Base-by-base conservation (phyloP, 2,329 filamentous ascomycete species). In the Lecanicillium sp. region DNA sequence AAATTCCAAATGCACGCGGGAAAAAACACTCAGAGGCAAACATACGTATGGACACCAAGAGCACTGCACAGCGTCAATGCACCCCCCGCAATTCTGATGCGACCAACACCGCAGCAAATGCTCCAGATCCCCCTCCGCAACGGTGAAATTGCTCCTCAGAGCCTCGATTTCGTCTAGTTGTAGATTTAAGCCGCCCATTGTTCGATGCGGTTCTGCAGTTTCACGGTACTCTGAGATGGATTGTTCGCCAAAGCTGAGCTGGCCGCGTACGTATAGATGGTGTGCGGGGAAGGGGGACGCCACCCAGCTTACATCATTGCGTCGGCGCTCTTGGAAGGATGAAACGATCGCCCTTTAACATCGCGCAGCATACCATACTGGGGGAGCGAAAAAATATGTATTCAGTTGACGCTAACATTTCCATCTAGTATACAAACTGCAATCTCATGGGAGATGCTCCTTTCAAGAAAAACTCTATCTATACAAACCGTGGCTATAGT, bases 41-140 rank as follows among this genome's bases (percentile, higher is more conserved):
- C 65, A 37, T 59, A 74, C 71, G 50, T 66, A 71, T 14, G 71
- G 70, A 53, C 70, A 74, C 71, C 71, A 74, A 43, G 67, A 69
- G 46, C 71, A 74, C 36, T 61, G 54, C 4, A 60, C 45, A 15
- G 60, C 46, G 28, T 46, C 45, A 8, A 77, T 56, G 51, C 74
- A 78, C 9, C 54, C 50, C 10, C 54, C 53, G 47, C 72, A 77
- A 29, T 65, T 61, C 48, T 74, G 66, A 19, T 62, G 64, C 10
- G 55, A 52, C 74, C 72, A 78, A 53, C 72, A 77, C 36, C 67
- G 61, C 17, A 54, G 51, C 18, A 76, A 55, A 44, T 70, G 66
- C 11, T 61, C 59, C 28, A 64, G 54, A 17, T 59, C 46, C 14
- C 40, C 38, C 22, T 55, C 47, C 17, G 43, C 38, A 32, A 44